Conservation (phyloP, 2,329 filamentous ascomycete genomes). For the Alternaria consortialis region DNA sequence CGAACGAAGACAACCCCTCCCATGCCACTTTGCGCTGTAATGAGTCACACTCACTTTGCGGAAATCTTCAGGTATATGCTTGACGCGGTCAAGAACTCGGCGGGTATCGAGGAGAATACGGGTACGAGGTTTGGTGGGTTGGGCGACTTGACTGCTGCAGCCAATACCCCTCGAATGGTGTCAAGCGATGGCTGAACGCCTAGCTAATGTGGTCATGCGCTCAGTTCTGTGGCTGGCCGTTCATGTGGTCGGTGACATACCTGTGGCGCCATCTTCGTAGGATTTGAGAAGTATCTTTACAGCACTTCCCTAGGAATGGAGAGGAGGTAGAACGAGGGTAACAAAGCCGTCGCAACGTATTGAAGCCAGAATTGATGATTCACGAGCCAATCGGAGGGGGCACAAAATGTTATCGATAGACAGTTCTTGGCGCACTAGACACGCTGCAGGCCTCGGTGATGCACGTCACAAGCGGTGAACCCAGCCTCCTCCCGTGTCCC, state of each 20-base stretch:
- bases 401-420: constrained; percentile 16
- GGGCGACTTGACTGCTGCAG: constrained; percentile 59
- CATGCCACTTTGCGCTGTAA: constrained; percentile 11
- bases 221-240: constrained; percentile 31
- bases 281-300: constrained; percentile 6
- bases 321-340: not conserved
- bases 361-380: constrained; percentile 24
- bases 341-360: constrained; percentile 18
- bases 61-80: constrained; percentile 93
- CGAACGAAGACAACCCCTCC: not conserved
- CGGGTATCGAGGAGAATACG: constrained; percentile 83
- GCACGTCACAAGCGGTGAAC: constrained; percentile 15
- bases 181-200: constrained; percentile 69
- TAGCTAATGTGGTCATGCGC: constrained; percentile 49
- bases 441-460: constrained; percentile 5
- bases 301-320: not conserved
- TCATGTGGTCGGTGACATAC: constrained; percentile 25
- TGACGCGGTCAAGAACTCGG: constrained; percentile 94
- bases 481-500: constrained; percentile 5
- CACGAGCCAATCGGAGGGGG: constrained; percentile 26
- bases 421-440: constrained; percentile 1
- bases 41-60: constrained; percentile 66
- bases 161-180: constrained; percentile 65
- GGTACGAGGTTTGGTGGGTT: constrained; percentile 81
- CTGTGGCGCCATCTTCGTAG: constrained; percentile 35